Evolutionary conservation across 208 protist species (phyloP), one percentile per base, ranked within the genome.

Genomic region (Hexamita inflata): DNA sequence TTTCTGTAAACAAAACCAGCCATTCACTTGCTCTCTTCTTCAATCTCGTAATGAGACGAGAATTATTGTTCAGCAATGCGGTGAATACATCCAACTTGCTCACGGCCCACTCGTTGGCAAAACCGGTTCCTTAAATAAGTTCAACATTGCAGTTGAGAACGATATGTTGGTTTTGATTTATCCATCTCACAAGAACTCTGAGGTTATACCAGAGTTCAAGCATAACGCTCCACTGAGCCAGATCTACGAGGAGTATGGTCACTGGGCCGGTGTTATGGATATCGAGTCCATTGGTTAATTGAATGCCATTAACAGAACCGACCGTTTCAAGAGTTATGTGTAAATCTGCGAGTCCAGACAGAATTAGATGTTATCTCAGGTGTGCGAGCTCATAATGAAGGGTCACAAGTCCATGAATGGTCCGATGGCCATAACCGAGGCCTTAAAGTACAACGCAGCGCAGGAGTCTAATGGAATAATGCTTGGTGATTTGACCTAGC

Each of bases 91-190:
- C 0, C 29, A 80, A 45, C 24, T 80, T 26, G 74, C 30, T 32
- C 19, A 73, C 0, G 24, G 39, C 24, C 81, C 82, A 34, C 42
- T 78, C 0, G 53, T 78, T 19, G 11, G 1, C 7, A 30, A 4
- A 15, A 77, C 76, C 29, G 60, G 59, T 2, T 29, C 39, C 15
- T 26, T 85, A 0, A 45, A 29, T 1, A n/a, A 30, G 24, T 81
- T 80, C 41, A 34, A 77, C 30, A 0, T 79, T 24, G 4, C 4
- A 13, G 61, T 28, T 0, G 35, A 81, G 29, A n/a, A 64, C 34
- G 29, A 60, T 29, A 73, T 66, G 39, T 67, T 82, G 9, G 45
- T 78, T 24, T 19, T 81, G 13, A 7, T n/a, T 7, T 82, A 70
- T 35, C 80, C 80, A 41, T 1, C 9, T n/a, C 0, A 38, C 1